Base-by-base conservation (phyloP, 306 rosid species). In the Notholithocarpus densiflorus region DNA sequence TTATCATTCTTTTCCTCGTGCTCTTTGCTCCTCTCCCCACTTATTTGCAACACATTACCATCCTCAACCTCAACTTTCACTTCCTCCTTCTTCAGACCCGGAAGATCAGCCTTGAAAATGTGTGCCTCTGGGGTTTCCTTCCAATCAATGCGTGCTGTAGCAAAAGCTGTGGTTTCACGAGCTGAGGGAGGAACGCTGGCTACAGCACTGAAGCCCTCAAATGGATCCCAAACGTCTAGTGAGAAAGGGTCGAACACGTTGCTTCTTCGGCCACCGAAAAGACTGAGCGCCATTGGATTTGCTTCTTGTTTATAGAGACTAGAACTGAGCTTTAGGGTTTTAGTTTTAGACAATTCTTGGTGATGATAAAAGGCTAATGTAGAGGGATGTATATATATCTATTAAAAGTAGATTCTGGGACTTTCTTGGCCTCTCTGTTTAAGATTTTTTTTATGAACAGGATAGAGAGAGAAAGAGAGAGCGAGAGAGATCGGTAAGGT, bases 61-160 rank as follows among this genome's bases (percentile, higher is more conserved):
- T 82, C 89, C 21, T 85, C 89, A 1, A 85, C 71, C 56, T 82
- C 89, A 10, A 85, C 84, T 23, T 82, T 79, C 48, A 84, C 80
- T 3, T 80, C 82, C 18, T 80, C 84, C 71, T 80, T 84, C 6
- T 68, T 84, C 29, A 85, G 77, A 11, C 86, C 89, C 0, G 86
- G 89, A 0, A 85, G 75, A 60, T 82, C 89, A 4, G 82, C 89
- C 76, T 79, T 85, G 80, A 85, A 79, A 18, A 85, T 10, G 43
- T 85, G 89, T 0, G 84, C 86, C 61, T 82, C 60, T 5, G 80
- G 86, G 4, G 86, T 85, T 43, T 85, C 86, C 20, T 79, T 85
- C 89, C 86, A 85, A 53, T 85, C 84, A 43, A 85, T 79, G 4
- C 78, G 82, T 6, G 84, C 45, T 48, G 82, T 72, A 19, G 84